A percentile compares a stretch with the other conserved stretches of the same genome.
Conservation (phyloP, 352 stramenopile genomes). For the Globisporangium irregulare region DNA sequence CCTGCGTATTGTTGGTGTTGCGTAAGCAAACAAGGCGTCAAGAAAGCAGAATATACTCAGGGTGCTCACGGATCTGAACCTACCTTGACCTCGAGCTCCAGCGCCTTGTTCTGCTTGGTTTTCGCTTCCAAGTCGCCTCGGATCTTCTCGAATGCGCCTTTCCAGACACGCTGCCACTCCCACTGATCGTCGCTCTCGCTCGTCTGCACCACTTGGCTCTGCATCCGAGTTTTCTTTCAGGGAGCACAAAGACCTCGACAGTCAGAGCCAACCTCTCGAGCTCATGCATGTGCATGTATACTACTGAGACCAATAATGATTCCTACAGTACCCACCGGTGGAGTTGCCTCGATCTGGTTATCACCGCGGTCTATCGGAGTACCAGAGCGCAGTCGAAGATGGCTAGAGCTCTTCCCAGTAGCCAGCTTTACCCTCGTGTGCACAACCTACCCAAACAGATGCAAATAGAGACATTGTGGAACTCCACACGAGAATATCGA, state of each 20-base stretch:
- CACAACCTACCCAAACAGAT: background rate
- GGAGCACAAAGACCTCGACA: background rate
- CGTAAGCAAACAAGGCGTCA: background rate
- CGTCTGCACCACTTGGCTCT: slow-evolving; percentile 56
- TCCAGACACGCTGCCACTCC: slow-evolving; percentile 70
- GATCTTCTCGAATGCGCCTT: slow-evolving; percentile 67
- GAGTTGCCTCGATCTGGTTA: background rate
- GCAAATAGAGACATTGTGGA: background rate
- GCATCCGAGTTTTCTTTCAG: slow-evolving; percentile 23
- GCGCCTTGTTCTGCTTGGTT: slow-evolving; percentile 26
- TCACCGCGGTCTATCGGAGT: background rate
- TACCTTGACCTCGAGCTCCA: slow-evolving; percentile 50
- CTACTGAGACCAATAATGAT: too few species aligned
- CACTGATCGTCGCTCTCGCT: slow-evolving; percentile 60
- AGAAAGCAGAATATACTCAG: background rate
- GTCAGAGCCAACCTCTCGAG: background rate
- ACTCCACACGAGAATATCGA: background rate
- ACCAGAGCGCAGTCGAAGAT: background rate
- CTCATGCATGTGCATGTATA: too few species aligned
- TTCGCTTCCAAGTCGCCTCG: slow-evolving; percentile 33
- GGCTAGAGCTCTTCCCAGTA: background rate
- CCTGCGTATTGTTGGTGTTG: slow-evolving; percentile 16
- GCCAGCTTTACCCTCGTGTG: background rate
- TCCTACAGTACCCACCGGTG: background rate
- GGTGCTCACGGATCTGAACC: background rate